Conservation (phyloP, 2,329 filamentous ascomycete species). For the Fusarium falciforme region DNA sequence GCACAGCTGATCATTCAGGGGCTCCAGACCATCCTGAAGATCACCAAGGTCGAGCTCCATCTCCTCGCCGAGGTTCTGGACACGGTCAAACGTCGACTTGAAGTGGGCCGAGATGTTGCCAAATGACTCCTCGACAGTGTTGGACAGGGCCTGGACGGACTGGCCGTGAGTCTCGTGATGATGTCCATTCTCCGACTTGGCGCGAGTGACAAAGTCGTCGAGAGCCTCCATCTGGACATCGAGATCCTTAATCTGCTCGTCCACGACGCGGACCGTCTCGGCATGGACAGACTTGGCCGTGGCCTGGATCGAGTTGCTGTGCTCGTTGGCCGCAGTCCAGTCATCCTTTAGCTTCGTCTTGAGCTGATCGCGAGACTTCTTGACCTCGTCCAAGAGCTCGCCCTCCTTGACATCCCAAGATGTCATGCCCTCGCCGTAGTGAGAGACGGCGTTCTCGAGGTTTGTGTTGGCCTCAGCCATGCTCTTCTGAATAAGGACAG, state of each 20-base stretch:
- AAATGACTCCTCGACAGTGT: constrained; percentile 79
- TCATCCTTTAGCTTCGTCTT: constrained; percentile 88
- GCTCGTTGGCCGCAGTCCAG: constrained; percentile 82
- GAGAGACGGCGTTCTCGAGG: constrained; percentile 73
- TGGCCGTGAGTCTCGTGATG: constrained; percentile 77
- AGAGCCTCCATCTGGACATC: constrained; percentile 89
- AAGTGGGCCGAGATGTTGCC: constrained; percentile 77
- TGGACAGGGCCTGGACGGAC: constrained; percentile 74
- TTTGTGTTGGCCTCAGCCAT: constrained; percentile 71
- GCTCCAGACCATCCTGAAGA: constrained; percentile 70
- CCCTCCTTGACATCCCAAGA: constrained; percentile 78
- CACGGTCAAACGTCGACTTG: constrained; percentile 73
- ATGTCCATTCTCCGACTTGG: constrained; percentile 80
- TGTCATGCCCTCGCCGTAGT: constrained; percentile 79
- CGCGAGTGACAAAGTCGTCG: constrained; percentile 88
- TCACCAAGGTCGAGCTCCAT: constrained; percentile 70
- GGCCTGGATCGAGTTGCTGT: constrained; percentile 84
- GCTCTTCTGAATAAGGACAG: constrained; percentile 71
- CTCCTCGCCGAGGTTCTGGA: constrained; percentile 75
- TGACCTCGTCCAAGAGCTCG: constrained; percentile 76
- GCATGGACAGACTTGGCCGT: constrained; percentile 90
- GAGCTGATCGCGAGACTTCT: constrained; percentile 79
- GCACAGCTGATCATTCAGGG: constrained; percentile 70
- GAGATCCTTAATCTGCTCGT: constrained; percentile 88
- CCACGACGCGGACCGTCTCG: constrained; percentile 89